A percentile compares a stretch with the other conserved stretches of the same genome.
phyloP scores from a whole-genome alignment of 306 rosid genomes.

The Myrica gale region DNA sequence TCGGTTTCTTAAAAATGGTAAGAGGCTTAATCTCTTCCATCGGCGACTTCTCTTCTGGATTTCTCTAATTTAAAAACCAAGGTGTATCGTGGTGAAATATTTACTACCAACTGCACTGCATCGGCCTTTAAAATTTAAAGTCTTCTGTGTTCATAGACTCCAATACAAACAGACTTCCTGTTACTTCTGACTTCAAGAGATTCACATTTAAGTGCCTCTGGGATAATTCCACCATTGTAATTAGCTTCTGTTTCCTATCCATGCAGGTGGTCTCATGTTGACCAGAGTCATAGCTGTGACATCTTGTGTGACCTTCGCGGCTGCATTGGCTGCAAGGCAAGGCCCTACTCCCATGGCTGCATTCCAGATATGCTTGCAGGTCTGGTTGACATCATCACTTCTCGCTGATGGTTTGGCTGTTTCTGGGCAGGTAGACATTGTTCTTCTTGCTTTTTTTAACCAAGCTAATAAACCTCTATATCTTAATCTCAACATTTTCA shows the following conservation, averaged over 20 bases:
- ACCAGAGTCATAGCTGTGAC: slow-evolving; percentile 90
- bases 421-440: slow-evolving; percentile 64
- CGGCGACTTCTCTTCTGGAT: not conserved
- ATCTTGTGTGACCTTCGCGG: slow-evolving; percentile 87
- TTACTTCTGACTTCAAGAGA: not conserved
- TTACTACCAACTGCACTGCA: too few relatives aligned
- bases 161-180: not conserved
- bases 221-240: not conserved
- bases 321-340: slow-evolving; percentile 80
- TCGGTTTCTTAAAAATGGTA: slow-evolving; percentile 80
- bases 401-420: slow-evolving; percentile 90
- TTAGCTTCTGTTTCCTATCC: not conserved
- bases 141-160: too few relatives aligned
- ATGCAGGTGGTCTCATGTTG: slow-evolving; percentile 58
- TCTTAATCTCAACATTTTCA: not conserved
- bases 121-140: too few relatives aligned
- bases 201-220: not conserved
- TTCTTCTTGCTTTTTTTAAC: not conserved
- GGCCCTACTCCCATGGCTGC: slow-evolving; percentile 93
- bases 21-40: not conserved
- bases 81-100: not conserved
- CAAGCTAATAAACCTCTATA: not conserved
- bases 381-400: slow-evolving; percentile 91
- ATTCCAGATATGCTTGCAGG: slow-evolving; percentile 85
- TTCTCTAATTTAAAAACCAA: not conserved